Percentiles rank a stretch among this genome's conserved stretches.
Conservation (phyloP, 768 basidiomycete genomes). For the Agrocybe pediades region DNA sequence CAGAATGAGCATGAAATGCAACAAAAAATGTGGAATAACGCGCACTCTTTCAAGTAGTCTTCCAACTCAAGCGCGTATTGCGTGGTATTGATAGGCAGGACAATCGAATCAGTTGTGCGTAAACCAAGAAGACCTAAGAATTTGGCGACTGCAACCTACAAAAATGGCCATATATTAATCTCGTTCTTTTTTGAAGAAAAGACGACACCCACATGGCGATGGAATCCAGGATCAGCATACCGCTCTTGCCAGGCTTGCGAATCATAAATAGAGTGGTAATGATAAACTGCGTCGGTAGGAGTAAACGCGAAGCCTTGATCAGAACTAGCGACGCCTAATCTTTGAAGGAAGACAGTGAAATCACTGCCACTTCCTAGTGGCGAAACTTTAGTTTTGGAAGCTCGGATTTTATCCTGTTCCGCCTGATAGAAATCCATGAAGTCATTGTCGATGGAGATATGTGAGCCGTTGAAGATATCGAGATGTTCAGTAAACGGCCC, state of each 20-base stretch:
- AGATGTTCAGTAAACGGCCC: conserved; percentile 47
- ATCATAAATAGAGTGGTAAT: conserved; percentile 81
- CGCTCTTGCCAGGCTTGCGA: conserved; percentile 70
- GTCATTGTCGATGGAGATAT: conserved; percentile 38
- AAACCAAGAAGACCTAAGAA: conserved; percentile 64
- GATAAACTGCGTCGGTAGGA: conserved; percentile 65
- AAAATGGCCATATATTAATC: neutral
- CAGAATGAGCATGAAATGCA: neutral
- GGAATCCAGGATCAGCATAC: conserved; percentile 78
- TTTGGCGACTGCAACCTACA: conserved; percentile 66
- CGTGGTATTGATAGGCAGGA: conserved; percentile 77
- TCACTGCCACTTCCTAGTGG: conserved; percentile 89
- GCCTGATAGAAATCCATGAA: conserved; percentile 41
- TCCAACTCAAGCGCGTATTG: conserved; percentile 72
- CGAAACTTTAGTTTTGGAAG: conserved; percentile 43
- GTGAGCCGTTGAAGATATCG: conserved; percentile 27
- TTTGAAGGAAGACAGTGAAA: conserved; percentile 90
- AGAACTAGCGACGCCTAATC: conserved; percentile 51
- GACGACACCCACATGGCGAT: conserved; percentile 56
- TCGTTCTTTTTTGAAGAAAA: too few relatives aligned
- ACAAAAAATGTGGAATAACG: too few relatives aligned
- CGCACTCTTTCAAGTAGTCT: conserved; percentile 62
- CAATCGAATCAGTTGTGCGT: conserved; percentile 61
- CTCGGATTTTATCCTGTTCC: conserved; percentile 29
- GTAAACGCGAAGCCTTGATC: conserved; percentile 43